Evolutionary conservation across 495 filamentous ascomycete species (phyloP).

Genomic region (Terfezia claveryi): DNA sequence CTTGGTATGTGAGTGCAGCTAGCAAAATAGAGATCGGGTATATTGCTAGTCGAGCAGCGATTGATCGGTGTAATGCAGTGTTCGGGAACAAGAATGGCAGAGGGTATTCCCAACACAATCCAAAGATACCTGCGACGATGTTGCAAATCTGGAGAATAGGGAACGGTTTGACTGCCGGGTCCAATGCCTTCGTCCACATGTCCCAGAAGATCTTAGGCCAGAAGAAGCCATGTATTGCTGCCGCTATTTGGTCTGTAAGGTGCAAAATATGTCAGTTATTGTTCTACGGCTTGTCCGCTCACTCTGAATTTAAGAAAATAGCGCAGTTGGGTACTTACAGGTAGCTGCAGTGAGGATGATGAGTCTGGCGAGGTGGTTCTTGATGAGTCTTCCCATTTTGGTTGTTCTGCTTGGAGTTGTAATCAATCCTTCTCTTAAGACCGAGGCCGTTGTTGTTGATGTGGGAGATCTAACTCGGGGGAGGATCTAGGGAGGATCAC

Average conservation of each 20-base stretch:
- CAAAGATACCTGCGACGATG: slow-evolving; percentile 63
- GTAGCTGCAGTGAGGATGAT: slow-evolving; percentile 66
- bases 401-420: not conserved
- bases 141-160: slow-evolving; percentile 90
- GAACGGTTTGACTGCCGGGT: slow-evolving; percentile 61
- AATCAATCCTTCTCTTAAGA: not conserved
- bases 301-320: not conserved
- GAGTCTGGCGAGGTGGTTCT: slow-evolving; percentile 94
- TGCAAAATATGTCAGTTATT: slow-evolving; percentile 17
- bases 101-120: slow-evolving; percentile 83
- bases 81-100: slow-evolving; percentile 39
- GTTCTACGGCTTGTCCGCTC: not conserved
- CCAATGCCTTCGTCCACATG: slow-evolving; percentile 77
- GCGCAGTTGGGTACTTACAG: slow-evolving; percentile 36
- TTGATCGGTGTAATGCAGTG: slow-evolving; percentile 55
- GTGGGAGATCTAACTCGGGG: not conserved
- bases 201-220: slow-evolving; percentile 99
- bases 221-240: slow-evolving; percentile 71
- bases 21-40: slow-evolving; percentile 62
- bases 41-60: slow-evolving; percentile 62
- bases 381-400: slow-evolving; percentile 89
- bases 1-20: slow-evolving; percentile 68
- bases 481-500: too few species aligned
- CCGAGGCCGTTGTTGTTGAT: not conserved
- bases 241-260: slow-evolving; percentile 56